Evolutionary conservation across 192 early-diverging fungal genomes (phyloP), one percentile per base, ranked within the genome.

Genomic region (Endogone sp.): DNA sequence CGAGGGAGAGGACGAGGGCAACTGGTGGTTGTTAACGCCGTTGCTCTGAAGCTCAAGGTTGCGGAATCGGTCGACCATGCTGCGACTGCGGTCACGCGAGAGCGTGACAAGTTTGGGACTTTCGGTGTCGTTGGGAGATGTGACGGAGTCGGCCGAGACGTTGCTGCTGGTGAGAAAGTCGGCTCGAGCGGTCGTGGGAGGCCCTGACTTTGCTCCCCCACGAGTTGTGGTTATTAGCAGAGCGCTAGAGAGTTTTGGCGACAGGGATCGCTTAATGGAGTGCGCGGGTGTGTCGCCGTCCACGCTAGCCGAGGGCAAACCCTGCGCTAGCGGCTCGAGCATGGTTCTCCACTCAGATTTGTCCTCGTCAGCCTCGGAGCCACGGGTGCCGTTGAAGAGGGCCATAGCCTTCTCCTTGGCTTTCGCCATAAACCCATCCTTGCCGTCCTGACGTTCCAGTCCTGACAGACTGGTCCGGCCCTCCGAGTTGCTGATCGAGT

Each of bases 21-120:
- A 28, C 28, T 21, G 24, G 26, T 32, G n/a, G n/a, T n/a, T n/a
- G n/a, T n/a, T n/a, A n/a, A n/a, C n/a, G n/a, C n/a, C n/a, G n/a
- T n/a, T n/a, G n/a, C n/a, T n/a, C n/a, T n/a, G n/a, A n/a, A 13
- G 28, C 24, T 55, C 65, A 28, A 16, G 69, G 69, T 3, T 68
- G 54, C 29, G 67, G 67, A 67, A 25, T 4, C 25, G 6, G 3
- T 22, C 25, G 56, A 58, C n/a, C n/a, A n/a, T n/a, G n/a, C n/a
- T n/a, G n/a, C n/a, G n/a, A n/a, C n/a, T n/a, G n/a, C n/a, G n/a
- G n/a, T n/a, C n/a, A n/a, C n/a, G n/a, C n/a, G n/a, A n/a, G n/a
- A n/a, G n/a, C n/a, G n/a, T n/a, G n/a, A n/a, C n/a, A n/a, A n/a
- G n/a, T n/a, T n/a, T n/a, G n/a, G n/a, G n/a, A n/a, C n/a, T n/a